These are phyloP conservation scores for Coemansia sp. DNA, from an alignment of 192 early-diverging fungal species.

Conservation along the genomic window DNA sequence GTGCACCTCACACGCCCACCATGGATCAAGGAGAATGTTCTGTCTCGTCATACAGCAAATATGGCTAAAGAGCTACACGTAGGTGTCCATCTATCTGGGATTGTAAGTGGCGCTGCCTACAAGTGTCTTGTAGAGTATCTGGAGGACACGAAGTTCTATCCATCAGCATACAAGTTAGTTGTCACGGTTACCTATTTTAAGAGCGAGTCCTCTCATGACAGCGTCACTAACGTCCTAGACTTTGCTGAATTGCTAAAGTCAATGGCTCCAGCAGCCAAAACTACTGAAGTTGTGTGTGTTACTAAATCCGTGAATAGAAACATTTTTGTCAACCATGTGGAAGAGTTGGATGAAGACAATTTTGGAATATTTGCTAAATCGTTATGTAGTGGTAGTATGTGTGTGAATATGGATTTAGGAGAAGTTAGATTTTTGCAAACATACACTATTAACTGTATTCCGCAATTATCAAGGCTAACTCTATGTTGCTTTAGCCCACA, in stretches of 20 bases:
- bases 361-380: background rate
- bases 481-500: background rate
- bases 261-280: background rate
- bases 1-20: no score
- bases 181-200: background rate
- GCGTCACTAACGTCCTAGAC: background rate
- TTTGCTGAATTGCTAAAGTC: background rate
- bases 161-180: background rate
- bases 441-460: background rate
- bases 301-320: background rate
- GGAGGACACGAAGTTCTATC: background rate
- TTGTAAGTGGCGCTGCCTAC: background rate
- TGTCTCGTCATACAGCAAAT: background rate
- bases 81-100: background rate
- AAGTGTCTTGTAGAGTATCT: background rate
- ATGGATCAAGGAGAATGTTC: no score
- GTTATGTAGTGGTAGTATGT: background rate
- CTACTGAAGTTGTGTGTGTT: background rate
- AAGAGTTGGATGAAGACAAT: background rate
- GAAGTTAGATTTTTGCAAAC: background rate
- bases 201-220: background rate
- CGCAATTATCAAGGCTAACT: background rate
- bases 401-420: background rate
- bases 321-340: background rate
- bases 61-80: background rate